phyloP scores from a whole-genome alignment of 441 rosid genomes.

The Dalechampia spathulata region DNA sequence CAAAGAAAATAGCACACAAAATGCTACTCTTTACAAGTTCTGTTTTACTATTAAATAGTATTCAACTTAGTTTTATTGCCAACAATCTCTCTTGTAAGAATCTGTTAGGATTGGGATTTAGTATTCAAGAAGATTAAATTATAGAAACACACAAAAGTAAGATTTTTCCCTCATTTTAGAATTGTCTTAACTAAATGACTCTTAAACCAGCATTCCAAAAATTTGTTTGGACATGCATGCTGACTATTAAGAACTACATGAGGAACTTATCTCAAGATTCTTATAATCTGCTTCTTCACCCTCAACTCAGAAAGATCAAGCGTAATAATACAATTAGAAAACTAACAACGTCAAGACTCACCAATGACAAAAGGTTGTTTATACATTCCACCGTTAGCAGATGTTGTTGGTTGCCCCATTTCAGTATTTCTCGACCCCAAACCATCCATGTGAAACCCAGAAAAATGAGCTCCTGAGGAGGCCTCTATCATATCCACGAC shows the following conservation, averaged over 20 bases:
- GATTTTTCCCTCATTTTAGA: background rate
- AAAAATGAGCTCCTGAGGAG: conserved; percentile 78
- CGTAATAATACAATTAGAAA: background rate
- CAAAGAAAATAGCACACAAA: background rate
- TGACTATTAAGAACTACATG: too few species aligned
- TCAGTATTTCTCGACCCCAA: conserved; percentile 31
- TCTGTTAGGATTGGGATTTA: background rate
- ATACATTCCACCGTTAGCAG: conserved; percentile 39
- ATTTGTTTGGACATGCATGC: background rate
- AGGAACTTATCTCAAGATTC: background rate
- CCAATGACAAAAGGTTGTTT: conserved; percentile 95
- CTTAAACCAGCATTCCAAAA: background rate
- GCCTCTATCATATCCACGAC: conserved; percentile 75
- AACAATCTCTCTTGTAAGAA: background rate
- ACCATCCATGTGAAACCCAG: conserved; percentile 80
- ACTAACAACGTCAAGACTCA: conserved; percentile 19
- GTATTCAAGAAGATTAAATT: background rate
- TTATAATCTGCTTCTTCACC: background rate
- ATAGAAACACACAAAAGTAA: background rate
- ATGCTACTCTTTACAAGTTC: background rate
- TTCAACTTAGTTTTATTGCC: background rate
- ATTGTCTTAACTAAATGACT: background rate
- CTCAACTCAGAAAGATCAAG: background rate
- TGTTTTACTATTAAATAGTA: background rate
- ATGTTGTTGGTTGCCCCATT: conserved; percentile 39